These are phyloP conservation scores for Oryza glumipatula DNA, from an alignment of 176 grass and related monocot species.

Conservation along the genomic window DNA sequence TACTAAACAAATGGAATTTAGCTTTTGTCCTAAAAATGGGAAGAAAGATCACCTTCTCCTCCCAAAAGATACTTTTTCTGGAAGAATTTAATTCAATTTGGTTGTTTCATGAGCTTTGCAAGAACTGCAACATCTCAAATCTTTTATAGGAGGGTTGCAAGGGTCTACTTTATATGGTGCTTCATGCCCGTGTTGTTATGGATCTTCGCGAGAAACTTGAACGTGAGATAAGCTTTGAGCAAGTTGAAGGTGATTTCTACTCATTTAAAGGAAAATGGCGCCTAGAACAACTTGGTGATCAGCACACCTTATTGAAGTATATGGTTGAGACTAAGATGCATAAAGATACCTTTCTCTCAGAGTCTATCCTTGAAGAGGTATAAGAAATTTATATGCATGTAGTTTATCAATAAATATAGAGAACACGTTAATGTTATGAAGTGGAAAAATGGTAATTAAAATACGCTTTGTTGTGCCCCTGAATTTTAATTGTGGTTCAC, in stretches of 20 bases:
- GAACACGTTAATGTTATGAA: neutral
- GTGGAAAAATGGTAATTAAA: neutral
- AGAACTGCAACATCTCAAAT: conserved; percentile 16
- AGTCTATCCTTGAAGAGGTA: conserved; percentile 98
- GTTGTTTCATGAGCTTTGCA: conserved; percentile 1
- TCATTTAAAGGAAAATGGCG: conserved; percentile 90
- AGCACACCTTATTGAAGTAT: conserved; percentile 90
- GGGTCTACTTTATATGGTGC: conserved; percentile 92
- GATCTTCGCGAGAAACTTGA: conserved; percentile 83
- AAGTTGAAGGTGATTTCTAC: conserved; percentile 92
- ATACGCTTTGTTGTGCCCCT: neutral
- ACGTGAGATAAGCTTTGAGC: conserved; percentile 87
- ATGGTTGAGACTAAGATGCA: conserved; percentile 98
- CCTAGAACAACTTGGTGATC: conserved; percentile 85
- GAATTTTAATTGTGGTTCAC: neutral
- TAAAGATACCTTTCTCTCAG: conserved; percentile 91
- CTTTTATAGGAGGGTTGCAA: conserved; percentile 91
- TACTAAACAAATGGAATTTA: neutral
- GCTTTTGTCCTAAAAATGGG: neutral
- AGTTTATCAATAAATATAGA: neutral
- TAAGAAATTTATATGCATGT: neutral
- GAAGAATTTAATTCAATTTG: conserved; percentile 9
- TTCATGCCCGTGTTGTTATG: conserved; percentile 93
- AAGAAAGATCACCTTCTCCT: no score
- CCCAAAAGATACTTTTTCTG: neutral